Conservation (phyloP, 257 asterid genomes). For the Capsicum pubescens region DNA sequence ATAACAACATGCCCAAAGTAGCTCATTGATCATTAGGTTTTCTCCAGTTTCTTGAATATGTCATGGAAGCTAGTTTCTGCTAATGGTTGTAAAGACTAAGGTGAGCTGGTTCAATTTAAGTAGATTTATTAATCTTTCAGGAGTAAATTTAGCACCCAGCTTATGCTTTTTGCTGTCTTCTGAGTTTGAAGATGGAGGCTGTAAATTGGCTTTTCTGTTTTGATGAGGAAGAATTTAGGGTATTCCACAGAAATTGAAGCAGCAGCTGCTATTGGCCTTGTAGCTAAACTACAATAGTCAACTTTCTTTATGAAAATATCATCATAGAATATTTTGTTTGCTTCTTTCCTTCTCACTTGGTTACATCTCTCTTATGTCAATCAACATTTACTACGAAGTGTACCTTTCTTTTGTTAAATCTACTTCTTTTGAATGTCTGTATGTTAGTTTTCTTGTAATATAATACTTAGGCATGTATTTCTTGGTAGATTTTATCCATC, state of each 20-base stretch:
- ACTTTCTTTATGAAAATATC: background rate
- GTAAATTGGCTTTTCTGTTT: background rate
- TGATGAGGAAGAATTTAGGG: background rate
- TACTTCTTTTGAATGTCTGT: background rate
- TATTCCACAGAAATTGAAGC: background rate
- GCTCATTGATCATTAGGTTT: background rate
- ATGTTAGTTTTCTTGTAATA: background rate
- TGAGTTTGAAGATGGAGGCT: background rate
- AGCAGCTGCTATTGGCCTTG: background rate
- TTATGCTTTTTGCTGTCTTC: background rate
- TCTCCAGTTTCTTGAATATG: too few species aligned
- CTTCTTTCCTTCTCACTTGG: constrained; percentile 7
- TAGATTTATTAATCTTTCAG: background rate
- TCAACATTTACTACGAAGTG: background rate
- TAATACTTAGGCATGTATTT: constrained; percentile 21
- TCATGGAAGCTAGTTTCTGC: background rate
- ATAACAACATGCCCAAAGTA: background rate
- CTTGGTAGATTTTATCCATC: constrained; percentile 12
- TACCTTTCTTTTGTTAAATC: background rate
- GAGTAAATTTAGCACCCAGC: background rate
- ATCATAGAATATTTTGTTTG: constrained; percentile 1
- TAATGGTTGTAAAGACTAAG: background rate
- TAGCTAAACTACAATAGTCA: background rate
- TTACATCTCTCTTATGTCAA: background rate
- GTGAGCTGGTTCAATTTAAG: background rate